Percentiles rank a stretch among this genome's conserved stretches.
These are phyloP conservation scores for Citrullus mucosospermus DNA, from an alignment of 306 rosid species.

Conservation along the genomic window DNA sequence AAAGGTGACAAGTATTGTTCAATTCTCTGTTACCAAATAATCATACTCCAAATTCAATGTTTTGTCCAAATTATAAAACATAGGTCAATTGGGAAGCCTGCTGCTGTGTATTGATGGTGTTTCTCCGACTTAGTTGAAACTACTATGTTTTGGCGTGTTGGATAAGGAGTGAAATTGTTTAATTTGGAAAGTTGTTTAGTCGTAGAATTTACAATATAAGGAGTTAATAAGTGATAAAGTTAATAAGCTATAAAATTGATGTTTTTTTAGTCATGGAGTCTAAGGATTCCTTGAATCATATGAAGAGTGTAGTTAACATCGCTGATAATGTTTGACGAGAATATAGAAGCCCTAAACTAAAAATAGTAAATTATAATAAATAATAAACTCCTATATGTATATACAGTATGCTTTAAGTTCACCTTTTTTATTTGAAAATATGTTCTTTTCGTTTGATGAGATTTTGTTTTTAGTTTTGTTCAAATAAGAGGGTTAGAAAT, in stretches of 20 bases:
- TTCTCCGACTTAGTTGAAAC: background rate
- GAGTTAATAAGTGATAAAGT: no score
- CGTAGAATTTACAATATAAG: no score
- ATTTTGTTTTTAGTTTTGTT: background rate
- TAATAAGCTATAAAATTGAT: no score
- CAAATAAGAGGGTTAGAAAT: background rate
- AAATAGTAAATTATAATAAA: no score
- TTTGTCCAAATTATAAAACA: background rate
- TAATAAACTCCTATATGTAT: no score
- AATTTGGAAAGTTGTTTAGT: no score
- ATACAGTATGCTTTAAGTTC: background rate
- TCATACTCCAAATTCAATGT: constrained; percentile 1
- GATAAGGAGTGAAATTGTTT: no score
- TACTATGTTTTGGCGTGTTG: background rate
- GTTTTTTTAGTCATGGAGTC: no score
- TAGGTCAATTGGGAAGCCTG: background rate
- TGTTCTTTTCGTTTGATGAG: background rate
- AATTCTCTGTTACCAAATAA: background rate
- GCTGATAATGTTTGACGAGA: no score
- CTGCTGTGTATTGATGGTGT: background rate
- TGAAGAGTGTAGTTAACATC: no score
- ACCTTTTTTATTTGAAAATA: background rate
- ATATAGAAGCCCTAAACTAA: no score
- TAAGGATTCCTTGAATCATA: no score
- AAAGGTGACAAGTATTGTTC: background rate